Base-by-base conservation (phyloP, 441 rosid genomes). In the Syzygium syzygioides region DNA sequence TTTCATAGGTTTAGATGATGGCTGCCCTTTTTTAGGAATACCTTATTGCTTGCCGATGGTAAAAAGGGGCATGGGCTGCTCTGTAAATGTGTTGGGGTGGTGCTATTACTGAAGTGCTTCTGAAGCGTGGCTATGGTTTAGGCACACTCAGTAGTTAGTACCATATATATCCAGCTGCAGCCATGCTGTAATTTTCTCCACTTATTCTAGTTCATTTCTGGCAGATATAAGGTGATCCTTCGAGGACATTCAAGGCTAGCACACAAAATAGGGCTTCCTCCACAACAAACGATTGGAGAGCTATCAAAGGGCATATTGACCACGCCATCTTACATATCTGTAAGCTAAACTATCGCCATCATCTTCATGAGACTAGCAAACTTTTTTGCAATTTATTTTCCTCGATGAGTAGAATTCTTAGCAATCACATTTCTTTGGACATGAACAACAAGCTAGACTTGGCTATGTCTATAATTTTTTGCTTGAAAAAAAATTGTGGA, bases 151-250 rank as follows among this genome's bases (percentile, higher is more conserved):
- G 48, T 45, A 45, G 48, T 7, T 62, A n/a, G 56, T 52, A 50
- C 50, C n/a, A 64, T 37, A 68, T 14, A 7, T 6, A n/a, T 62
- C 5, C 32, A 37, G 71, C 71, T 15, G 20, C 37, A 62, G 37
- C 20, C 37, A 14, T 62, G 71, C 71, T n/a, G 20, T 18, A n/a
- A 62, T 15, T 62, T 62, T 57, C 64, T 23, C 48, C 85, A 5
- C 79, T 80, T 85, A 89, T 60, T 64, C 30, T 53, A 37, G 23
- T 30, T 86, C 79, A 86, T 85, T 76, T 26, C 85, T 20, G 88
- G 7, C 62, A 86, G 85, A 37, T 55, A 50, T 84, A 90, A 95
- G 96, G 96, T 87, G 93, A 94, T 88, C 94, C 93, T 89, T 68
- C 89, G 89, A 90, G 90, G 92, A 88, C 54, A 79, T 85, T 88